phyloP scores from a whole-genome alignment of 164 flowering plant genomes.

The Santalum album region DNA sequence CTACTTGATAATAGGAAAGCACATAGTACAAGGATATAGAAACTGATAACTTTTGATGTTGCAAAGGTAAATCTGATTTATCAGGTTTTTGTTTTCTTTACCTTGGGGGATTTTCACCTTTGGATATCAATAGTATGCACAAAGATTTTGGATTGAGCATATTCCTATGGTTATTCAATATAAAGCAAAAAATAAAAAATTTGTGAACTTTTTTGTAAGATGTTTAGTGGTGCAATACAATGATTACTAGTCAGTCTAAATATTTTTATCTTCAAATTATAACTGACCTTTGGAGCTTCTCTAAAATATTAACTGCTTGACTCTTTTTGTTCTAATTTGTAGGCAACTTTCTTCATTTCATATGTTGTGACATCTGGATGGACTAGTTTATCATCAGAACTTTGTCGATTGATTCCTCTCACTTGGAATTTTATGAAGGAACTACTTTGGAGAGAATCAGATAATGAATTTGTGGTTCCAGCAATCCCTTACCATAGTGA shows the following conservation, averaged over 20 bases:
- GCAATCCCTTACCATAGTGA: constrained; percentile 32
- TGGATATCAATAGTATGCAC: no score
- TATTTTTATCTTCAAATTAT: not conserved
- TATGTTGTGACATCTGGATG: constrained; percentile 65
- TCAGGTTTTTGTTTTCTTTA: no score
- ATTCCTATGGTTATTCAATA: no score
- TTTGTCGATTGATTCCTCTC: constrained; percentile 31
- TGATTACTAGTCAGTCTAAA: not conserved
- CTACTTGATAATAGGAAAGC: no score
- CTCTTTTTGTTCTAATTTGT: not conserved
- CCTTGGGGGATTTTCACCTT: no score
- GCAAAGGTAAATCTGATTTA: no score
- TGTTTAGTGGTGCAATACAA: no score
- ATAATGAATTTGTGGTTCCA: constrained; percentile 28
- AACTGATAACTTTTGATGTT: no score
- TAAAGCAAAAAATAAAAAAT: no score
- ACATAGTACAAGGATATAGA: no score
- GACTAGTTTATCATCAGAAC: constrained; percentile 45
- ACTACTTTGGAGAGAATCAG: constrained; percentile 7
- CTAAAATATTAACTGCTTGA: not conserved
- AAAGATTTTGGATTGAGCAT: no score
- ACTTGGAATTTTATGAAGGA: constrained; percentile 11
- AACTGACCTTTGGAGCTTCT: not conserved
- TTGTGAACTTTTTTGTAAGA: no score
- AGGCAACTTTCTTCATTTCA: constrained; percentile 59